Conservation (phyloP, 1,139 yeast species). For the Hemisphaericaspora lyxosophila region DNA sequence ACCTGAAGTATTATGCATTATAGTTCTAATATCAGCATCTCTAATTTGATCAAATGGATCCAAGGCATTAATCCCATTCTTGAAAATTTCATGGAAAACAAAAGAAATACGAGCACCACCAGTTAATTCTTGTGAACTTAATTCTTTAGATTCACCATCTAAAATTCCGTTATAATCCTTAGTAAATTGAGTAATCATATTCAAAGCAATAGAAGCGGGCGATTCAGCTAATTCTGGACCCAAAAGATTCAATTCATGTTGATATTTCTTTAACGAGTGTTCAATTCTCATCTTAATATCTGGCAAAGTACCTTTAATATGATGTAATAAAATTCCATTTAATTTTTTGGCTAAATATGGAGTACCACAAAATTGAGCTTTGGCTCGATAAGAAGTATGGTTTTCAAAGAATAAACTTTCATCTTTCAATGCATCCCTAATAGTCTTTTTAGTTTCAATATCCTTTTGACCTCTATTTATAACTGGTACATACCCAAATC, state of each 20-base stretch:
- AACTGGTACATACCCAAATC: slow-evolving; percentile 96
- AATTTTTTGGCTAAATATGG: slow-evolving; percentile 93
- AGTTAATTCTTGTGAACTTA: slow-evolving; percentile 79
- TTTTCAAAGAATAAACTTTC: slow-evolving; percentile 76
- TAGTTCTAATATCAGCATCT: slow-evolving; percentile 96
- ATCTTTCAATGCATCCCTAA: slow-evolving; percentile 81
- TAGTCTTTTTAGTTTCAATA: slow-evolving; percentile 82
- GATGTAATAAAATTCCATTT: slow-evolving; percentile 85
- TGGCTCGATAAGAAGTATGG: slow-evolving; percentile 76
- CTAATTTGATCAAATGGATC: slow-evolving; percentile 98
- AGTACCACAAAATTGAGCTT: slow-evolving; percentile 92
- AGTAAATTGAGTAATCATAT: slow-evolving; percentile 88
- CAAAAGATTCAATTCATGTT: slow-evolving; percentile 69
- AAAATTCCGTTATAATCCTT: slow-evolving; percentile 89
- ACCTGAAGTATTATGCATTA: slow-evolving; percentile 94
- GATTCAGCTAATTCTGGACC: slow-evolving; percentile 88
- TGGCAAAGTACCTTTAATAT: slow-evolving; percentile 90
- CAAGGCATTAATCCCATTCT: slow-evolving; percentile 86
- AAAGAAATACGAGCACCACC: slow-evolving; percentile 99
- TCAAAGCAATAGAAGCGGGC: slow-evolving; percentile 85
- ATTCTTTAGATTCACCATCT: slow-evolving; percentile 91
- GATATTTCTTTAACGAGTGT: slow-evolving; percentile 78
- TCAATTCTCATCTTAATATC: slow-evolving; percentile 92
- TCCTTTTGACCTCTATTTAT: slow-evolving; percentile 98
- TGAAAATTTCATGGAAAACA: slow-evolving; percentile 94